phyloP scores from a whole-genome alignment of 2,329 filamentous ascomycete genomes.

The Aspergillus carbonarius region DNA sequence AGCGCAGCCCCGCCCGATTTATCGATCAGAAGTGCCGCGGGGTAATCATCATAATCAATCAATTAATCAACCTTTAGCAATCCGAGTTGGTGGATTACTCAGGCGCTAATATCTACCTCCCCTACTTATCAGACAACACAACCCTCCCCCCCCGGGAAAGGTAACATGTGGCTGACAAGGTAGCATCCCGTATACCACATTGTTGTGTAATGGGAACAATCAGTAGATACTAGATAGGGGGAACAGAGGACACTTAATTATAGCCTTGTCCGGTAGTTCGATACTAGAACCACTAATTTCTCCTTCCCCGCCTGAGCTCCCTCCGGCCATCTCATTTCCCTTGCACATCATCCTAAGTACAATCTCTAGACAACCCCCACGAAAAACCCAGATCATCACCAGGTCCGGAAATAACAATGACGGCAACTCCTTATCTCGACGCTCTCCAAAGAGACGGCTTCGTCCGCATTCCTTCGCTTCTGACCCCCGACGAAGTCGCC shows the following conservation, averaged over 20 bases:
- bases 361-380: background rate
- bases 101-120: background rate
- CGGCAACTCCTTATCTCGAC: constrained; percentile 44
- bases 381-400: background rate
- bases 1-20: constrained; percentile 1
- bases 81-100: background rate
- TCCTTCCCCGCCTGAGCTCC: background rate
- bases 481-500: constrained; percentile 57
- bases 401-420: constrained; percentile 14
- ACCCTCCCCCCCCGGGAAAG: background rate
- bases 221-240: background rate
- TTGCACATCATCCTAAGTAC: background rate
- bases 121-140: background rate
- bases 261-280: background rate
- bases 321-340: background rate
- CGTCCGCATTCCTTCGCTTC: constrained; percentile 67
- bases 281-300: background rate
- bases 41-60: background rate
- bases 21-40: constrained; percentile 8
- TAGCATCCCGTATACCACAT: constrained; percentile 13
- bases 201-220: constrained; percentile 10
- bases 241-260: background rate
- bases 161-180: constrained; percentile 8
- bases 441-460: constrained; percentile 71
- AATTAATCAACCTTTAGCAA: background rate